phyloP scores from a whole-genome alignment of 1,139 yeast genomes.

The Kurtzmaniella natalensis region DNA sequence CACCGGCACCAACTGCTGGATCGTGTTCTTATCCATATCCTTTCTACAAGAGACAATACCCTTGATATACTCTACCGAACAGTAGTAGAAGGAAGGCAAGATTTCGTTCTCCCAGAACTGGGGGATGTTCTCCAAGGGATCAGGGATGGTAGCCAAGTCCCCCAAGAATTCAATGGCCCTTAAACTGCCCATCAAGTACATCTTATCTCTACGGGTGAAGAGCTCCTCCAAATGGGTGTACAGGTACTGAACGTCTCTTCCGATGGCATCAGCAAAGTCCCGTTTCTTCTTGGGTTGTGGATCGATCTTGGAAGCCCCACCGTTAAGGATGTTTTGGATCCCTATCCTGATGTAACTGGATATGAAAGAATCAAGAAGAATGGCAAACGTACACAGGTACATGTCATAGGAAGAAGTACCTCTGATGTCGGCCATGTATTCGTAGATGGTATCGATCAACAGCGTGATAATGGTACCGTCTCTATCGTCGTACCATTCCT shows the following conservation, averaged over 20 bases:
- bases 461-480: slow-evolving; percentile 48
- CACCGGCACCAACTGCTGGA: slow-evolving; percentile 25
- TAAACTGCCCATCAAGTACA: slow-evolving; percentile 51
- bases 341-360: slow-evolving; percentile 44
- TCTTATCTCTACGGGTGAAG: slow-evolving; percentile 43
- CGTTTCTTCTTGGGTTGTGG: slow-evolving; percentile 49
- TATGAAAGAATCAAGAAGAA: slow-evolving; percentile 39
- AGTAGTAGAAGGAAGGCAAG: slow-evolving; percentile 56
- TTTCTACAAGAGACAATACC: slow-evolving; percentile 43
- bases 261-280: slow-evolving; percentile 37
- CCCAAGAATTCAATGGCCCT: slow-evolving; percentile 65
- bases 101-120: slow-evolving; percentile 56
- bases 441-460: slow-evolving; percentile 69
- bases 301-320: slow-evolving; percentile 53
- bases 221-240: slow-evolving; percentile 57
- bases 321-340: slow-evolving; percentile 42
- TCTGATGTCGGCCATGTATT: slow-evolving; percentile 65
- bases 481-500: slow-evolving; percentile 44
- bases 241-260: slow-evolving; percentile 62
- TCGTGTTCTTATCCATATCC: slow-evolving; percentile 36
- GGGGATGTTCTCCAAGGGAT: slow-evolving; percentile 45
- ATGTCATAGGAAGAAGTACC: slow-evolving; percentile 45
- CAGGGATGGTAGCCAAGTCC: slow-evolving; percentile 58
- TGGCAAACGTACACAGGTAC: slow-evolving; percentile 41
- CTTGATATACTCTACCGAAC: slow-evolving; percentile 65